Evolutionary conservation across 768 basidiomycete species (phyloP), one percentile per base, ranked within the genome.

Genomic region (Russula ochroleuca): DNA sequence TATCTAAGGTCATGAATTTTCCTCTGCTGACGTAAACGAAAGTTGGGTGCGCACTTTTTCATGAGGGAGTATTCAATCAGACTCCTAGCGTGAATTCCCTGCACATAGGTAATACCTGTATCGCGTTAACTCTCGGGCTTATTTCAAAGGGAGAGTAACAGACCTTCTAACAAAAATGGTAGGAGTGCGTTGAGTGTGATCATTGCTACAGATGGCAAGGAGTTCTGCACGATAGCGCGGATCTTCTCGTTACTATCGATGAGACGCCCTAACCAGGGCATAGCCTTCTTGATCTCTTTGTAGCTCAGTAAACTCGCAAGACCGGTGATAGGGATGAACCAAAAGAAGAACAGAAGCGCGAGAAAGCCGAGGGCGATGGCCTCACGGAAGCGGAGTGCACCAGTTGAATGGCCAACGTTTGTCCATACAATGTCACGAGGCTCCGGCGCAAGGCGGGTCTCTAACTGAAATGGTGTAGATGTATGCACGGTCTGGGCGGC

Each of bases 351-450:
- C 38, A 98, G 78, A 21, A 94, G 67, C 0, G 75, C 80, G 75
- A 94, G 89, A 35, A 85, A 78, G 15, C 74, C 78, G 23, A 91
- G 75, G 2, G 95, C 91, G 31, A 96, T 71, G 38, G 86, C 61
- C 48, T 92, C 85, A 33, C 97, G 86, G 4, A 85, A 78, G 51
- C 83, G 80, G 19, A 85, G 77, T 38, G 83, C 77, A 17, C 79
- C 71, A 1, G 78, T 77, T 0, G 91, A 83, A 23, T 87, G 83
- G 2, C 86, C 79, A 78, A 98, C 88, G 68, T 94, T 94, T 35
- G 86, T 79, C 97, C 97, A 99, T 21, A 98, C 85, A 61, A 98
- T 91, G 73, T 98, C 96, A 53, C 96, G 84, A 11, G 96, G 95
- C 72, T 98, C 95, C 0, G 96, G 96, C 0, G 96, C 94, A 21